Evolutionary conservation across 371 early-diverging fungal genomes (phyloP).

Genomic region (Apophysomyces trapeziformis): DNA sequence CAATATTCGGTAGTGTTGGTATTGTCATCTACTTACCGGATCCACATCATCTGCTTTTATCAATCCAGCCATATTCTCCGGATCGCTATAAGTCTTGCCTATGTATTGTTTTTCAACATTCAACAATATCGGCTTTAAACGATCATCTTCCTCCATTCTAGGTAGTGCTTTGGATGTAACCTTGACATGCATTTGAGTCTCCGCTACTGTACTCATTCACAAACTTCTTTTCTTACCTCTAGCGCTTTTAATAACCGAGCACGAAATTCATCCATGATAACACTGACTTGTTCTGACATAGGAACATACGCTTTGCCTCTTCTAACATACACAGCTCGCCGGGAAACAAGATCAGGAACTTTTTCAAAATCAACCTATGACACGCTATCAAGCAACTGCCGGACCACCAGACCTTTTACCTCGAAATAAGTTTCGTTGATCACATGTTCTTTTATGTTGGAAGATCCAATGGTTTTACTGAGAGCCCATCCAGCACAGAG

Average conservation of each 20-base stretch:
- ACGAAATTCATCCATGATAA: conserved; percentile 84
- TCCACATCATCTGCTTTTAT: conserved; percentile 72
- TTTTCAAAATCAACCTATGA: conserved; percentile 83
- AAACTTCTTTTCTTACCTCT: conserved; percentile 41
- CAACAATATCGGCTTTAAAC: conserved; percentile 84
- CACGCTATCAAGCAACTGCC: conserved; percentile 14
- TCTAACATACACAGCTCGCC: conserved; percentile 73
- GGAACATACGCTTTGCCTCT: conserved; percentile 89
- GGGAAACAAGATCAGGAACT: conserved; percentile 76
- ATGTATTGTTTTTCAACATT: conserved; percentile 86
- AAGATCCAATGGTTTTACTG: conserved; percentile 7
- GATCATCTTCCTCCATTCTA: conserved; percentile 92
- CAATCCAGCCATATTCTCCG: conserved; percentile 50
- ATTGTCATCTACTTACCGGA: conserved; percentile 37
- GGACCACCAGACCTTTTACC: conserved; percentile 23
- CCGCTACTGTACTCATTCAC: too few species aligned
- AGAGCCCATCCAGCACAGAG: conserved; percentile 19
- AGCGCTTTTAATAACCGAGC: conserved; percentile 60
- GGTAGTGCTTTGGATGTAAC: conserved; percentile 78
- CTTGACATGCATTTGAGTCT: conserved; percentile 22
- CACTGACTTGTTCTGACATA: conserved; percentile 67
- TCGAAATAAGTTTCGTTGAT: conserved; percentile 57
- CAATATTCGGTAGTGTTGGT: neutral
- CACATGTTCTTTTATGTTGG: conserved; percentile 28
- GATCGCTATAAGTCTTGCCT: conserved; percentile 62